Evolutionary conservation across 108 stramenopile species (phyloP).

Genomic region (Skeletonema menzelii): DNA sequence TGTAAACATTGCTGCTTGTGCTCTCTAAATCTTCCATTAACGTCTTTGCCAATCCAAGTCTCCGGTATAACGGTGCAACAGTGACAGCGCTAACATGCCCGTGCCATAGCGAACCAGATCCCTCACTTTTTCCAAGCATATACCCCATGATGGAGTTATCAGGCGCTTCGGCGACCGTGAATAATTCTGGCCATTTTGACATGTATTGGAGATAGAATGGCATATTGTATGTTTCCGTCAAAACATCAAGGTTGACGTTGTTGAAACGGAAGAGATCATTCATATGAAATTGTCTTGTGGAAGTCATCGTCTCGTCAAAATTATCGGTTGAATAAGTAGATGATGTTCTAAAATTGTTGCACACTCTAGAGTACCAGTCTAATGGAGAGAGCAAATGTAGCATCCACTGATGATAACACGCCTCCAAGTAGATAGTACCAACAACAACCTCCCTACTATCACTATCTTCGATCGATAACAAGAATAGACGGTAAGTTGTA

Average conservation of each 20-base stretch:
- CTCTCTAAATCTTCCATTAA: conserved; percentile 95
- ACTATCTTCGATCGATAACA: no score
- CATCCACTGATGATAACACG: no score
- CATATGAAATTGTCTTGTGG: conserved; percentile 86
- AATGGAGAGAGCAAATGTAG: no score
- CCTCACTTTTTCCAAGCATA: conserved; percentile 91
- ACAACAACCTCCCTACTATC: no score
- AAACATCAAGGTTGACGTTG: conserved; percentile 95
- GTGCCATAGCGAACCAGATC: conserved; percentile 94
- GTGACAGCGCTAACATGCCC: conserved; percentile 99
- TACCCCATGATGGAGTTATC: conserved; percentile 84
- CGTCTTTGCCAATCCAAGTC: conserved; percentile 87
- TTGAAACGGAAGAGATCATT: conserved; percentile 97
- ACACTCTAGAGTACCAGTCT: no score
- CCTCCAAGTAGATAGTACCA: no score
- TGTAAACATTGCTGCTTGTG: conserved; percentile 68
- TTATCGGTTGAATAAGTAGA: background rate
- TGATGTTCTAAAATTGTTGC: no score
- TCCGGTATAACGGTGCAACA: conserved; percentile 90
- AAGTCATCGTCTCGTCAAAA: conserved; percentile 76
- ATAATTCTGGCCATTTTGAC: conserved; percentile 94
- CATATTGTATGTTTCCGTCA: conserved; percentile 94
- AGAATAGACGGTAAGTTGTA: no score
- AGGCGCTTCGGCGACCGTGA: conserved; percentile 83
- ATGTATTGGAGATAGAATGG: conserved; percentile 94